A percentile compares a stretch with the other conserved stretches of the same genome.
phyloP scores from a whole-genome alignment of 2,329 filamentous ascomycete genomes.

The Tolypocladium nubicola region DNA sequence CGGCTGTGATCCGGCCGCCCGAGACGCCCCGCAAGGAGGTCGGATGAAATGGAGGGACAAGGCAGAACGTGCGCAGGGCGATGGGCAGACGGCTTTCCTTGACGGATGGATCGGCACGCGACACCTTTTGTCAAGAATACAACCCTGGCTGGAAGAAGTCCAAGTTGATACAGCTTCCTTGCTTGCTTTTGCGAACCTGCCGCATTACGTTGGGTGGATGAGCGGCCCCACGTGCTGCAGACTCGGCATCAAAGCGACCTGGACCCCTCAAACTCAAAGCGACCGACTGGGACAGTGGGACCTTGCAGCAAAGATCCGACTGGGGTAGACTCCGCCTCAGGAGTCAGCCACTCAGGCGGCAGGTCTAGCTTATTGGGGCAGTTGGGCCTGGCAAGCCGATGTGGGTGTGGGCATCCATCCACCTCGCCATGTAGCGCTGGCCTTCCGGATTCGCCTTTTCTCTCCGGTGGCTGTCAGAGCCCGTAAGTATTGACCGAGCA shows the following conservation, averaged over 20 bases:
- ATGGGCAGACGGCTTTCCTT: slow-evolving; percentile 1
- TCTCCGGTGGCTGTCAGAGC: neutral
- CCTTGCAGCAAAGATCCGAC: neutral
- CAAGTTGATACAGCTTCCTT: neutral
- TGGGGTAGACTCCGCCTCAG: neutral
- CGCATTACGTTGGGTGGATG: neutral
- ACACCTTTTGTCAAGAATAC: neutral
- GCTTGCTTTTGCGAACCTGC: neutral
- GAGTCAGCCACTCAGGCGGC: neutral
- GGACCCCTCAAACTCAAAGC: neutral
- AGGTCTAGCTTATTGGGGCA: neutral
- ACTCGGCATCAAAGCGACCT: neutral
- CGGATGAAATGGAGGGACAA: neutral
- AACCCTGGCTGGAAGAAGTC: neutral
- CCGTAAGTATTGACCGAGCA: neutral
- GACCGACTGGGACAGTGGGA: neutral
- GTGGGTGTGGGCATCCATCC: neutral
- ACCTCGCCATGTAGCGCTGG: neutral
- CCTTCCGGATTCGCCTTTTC: neutral
- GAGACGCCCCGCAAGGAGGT: neutral
- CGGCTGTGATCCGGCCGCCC: neutral
- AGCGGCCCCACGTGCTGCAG: neutral
- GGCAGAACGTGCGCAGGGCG: slow-evolving; percentile 1
- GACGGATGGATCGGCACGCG: slow-evolving; percentile 5
- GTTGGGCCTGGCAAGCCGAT: neutral